These are phyloP conservation scores for Russula sp. DNA, from an alignment of 768 basidiomycete genomes.

Conservation along the genomic window DNA sequence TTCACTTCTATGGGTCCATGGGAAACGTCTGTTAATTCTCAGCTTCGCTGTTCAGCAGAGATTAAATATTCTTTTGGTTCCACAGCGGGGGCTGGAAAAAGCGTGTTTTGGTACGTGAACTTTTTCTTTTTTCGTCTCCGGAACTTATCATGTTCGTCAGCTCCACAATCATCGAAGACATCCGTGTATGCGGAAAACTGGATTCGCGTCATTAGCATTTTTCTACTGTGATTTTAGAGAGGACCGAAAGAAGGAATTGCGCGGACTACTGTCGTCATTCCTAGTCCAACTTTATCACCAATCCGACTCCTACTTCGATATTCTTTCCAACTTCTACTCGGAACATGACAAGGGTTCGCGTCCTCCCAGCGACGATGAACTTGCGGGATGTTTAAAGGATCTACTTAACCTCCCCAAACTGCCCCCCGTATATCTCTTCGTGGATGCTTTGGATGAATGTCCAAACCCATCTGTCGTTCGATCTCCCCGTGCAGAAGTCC, in stretches of 20 bases:
- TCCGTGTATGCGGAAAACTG: neutral
- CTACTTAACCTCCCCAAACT: neutral
- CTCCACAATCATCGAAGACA: neutral
- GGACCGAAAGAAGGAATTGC: neutral
- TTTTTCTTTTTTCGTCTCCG: neutral
- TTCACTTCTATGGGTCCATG: neutral
- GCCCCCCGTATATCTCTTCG: neutral
- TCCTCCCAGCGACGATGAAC: neutral
- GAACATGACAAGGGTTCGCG: neutral
- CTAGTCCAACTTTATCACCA: neutral
- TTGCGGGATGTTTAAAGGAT: neutral
- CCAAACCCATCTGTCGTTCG: neutral
- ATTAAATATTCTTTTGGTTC: neutral
- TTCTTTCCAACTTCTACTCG: neutral
- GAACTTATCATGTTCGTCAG: neutral
- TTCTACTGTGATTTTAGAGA: neutral
- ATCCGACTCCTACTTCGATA: neutral
- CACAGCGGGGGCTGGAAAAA: neutral
- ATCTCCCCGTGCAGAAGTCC: neutral
- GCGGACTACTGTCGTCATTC: neutral
- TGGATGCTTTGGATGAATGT: neutral
- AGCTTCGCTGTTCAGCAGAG: neutral
- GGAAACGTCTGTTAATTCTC: neutral
- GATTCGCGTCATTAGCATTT: neutral
- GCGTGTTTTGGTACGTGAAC: neutral